Conservation (phyloP, 495 filamentous ascomycete species). For the Pyrenopolyporus hunteri region DNA sequence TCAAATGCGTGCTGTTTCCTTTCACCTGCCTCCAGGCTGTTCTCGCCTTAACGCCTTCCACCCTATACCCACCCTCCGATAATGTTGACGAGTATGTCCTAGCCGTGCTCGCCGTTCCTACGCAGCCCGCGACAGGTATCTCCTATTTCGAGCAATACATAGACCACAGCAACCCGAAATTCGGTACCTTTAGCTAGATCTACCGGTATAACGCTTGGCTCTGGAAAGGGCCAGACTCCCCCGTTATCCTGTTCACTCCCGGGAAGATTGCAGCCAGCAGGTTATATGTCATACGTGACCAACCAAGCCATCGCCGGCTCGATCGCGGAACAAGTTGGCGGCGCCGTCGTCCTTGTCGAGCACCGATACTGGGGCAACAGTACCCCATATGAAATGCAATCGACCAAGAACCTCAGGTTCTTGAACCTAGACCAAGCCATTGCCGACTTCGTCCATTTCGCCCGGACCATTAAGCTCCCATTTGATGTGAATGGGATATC, state of each 20-base stretch:
- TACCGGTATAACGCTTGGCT: constrained; percentile 58
- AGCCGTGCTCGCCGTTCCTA: constrained; percentile 24
- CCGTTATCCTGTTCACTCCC: constrained; percentile 62
- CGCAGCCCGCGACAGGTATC: constrained; percentile 8
- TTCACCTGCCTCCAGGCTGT: constrained; percentile 8
- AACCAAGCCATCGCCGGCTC: constrained; percentile 56
- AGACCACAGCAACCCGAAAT: constrained; percentile 58
- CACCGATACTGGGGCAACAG: constrained; percentile 60
- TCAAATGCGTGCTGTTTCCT: constrained; percentile 4
- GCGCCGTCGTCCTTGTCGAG: constrained; percentile 61
- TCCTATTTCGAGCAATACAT: constrained; percentile 56
- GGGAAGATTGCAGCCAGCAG: constrained; percentile 58
- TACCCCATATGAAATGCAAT: constrained; percentile 60
- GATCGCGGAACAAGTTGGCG: constrained; percentile 58
- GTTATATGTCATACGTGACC: constrained; percentile 59
- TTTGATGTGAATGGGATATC: constrained; percentile 60
- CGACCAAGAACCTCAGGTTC: constrained; percentile 62
- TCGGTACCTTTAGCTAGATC: constrained; percentile 62
- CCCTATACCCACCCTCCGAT: constrained; percentile 5
- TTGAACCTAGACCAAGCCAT: constrained; percentile 65
- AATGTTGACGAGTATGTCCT: constrained; percentile 12
- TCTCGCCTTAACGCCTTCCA: constrained; percentile 15
- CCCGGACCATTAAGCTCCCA: constrained; percentile 58
- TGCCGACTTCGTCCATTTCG: constrained; percentile 65
- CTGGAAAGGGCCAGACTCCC: constrained; percentile 59